phyloP scores from a whole-genome alignment of 2,329 filamentous ascomycete genomes.

The Scytalidium lignicola region DNA sequence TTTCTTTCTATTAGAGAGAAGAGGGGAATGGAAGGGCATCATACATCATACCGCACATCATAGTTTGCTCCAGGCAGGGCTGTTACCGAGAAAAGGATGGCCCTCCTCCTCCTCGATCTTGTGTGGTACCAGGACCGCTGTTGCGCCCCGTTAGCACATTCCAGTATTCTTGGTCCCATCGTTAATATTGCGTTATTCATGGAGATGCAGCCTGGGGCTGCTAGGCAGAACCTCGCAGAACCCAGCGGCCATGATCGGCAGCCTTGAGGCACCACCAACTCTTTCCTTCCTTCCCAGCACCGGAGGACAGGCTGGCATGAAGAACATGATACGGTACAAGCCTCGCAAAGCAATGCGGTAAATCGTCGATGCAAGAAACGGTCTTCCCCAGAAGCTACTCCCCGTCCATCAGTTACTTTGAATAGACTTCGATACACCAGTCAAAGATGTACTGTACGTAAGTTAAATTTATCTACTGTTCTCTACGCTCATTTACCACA shows the following conservation, averaged over 20 bases:
- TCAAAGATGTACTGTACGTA: too few relatives aligned
- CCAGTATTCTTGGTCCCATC: too few relatives aligned
- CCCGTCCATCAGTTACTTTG: too few relatives aligned
- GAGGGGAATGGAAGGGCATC: not conserved
- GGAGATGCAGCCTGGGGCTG: not conserved
- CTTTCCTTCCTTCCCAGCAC: too few relatives aligned
- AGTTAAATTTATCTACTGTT: too few relatives aligned
- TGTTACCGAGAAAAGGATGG: not conserved
- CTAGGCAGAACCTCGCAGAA: not conserved
- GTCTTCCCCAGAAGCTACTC: too few relatives aligned
- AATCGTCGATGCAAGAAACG: too few relatives aligned
- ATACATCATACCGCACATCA: conserved; percentile 1
- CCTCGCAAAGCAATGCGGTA: not conserved
- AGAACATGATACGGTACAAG: not conserved
- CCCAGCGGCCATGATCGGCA: not conserved
- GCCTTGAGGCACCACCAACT: not conserved
- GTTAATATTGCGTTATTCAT: not conserved
- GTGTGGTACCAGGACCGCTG: too few relatives aligned
- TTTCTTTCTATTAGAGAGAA: not conserved
- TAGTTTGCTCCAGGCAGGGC: not conserved
- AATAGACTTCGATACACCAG: too few relatives aligned
- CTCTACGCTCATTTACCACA: too few relatives aligned
- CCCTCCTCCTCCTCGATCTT: not conserved
- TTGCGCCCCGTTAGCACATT: too few relatives aligned
- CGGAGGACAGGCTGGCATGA: not conserved